phyloP scores from a whole-genome alignment of 495 filamentous ascomycete genomes.

The Hyaloscypha variabilis region DNA sequence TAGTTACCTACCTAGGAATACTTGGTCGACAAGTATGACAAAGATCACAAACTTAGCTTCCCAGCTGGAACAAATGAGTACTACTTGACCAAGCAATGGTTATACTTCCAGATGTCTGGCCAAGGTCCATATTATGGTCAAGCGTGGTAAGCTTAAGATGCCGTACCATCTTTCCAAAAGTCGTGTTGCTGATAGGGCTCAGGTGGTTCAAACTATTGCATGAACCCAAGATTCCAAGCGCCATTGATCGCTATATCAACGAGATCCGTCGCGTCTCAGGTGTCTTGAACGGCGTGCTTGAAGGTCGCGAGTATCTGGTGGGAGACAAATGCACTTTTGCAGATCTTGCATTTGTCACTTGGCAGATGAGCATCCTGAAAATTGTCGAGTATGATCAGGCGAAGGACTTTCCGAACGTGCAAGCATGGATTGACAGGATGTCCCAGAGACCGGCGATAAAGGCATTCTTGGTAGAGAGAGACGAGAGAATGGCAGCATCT shows the following conservation, averaged over 20 bases:
- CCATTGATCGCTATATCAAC: constrained; percentile 59
- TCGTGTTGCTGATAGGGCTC: background rate
- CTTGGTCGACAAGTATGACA: constrained; percentile 72
- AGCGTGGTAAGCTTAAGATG: too few species aligned
- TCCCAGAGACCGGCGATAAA: constrained; percentile 40
- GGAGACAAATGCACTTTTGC: constrained; percentile 44
- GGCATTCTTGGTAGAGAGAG: constrained; percentile 42
- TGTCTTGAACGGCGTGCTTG: constrained; percentile 57
- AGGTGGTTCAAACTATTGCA: constrained; percentile 57
- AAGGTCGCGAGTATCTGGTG: constrained; percentile 55
- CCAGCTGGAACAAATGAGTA: constrained; percentile 47
- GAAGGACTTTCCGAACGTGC: constrained; percentile 40
- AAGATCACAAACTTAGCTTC: constrained; percentile 59
- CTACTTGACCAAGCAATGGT: constrained; percentile 62
- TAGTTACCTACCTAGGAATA: constrained; percentile 50
- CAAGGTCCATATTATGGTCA: constrained; percentile 73
- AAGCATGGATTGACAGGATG: constrained; percentile 41
- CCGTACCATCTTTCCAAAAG: constrained; percentile 26
- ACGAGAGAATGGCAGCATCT: constrained; percentile 13
- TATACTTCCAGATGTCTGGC: constrained; percentile 68
- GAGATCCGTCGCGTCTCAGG: constrained; percentile 62
- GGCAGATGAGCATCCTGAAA: constrained; percentile 28
- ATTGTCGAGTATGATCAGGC: constrained; percentile 25
- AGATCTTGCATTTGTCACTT: constrained; percentile 32
- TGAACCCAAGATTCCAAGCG: constrained; percentile 57